Conservation (phyloP, 2,329 filamentous ascomycete species). For the Diaporthe citri region DNA sequence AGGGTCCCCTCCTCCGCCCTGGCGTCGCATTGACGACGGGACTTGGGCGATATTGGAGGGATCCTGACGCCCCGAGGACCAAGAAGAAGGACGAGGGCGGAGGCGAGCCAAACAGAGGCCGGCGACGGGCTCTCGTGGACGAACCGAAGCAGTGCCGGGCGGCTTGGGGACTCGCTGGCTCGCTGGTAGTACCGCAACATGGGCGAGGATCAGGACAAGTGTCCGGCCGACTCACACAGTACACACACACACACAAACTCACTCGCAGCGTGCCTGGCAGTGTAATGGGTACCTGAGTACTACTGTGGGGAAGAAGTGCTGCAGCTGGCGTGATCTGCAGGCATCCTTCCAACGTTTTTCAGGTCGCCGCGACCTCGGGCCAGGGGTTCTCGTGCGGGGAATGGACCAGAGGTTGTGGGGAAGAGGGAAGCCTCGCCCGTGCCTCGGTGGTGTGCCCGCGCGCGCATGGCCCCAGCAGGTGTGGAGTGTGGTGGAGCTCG, state of each 20-base stretch:
- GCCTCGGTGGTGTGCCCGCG: constrained; percentile 12
- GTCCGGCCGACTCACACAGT: constrained; percentile 7
- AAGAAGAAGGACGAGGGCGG: not conserved
- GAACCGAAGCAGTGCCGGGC: constrained; percentile 18
- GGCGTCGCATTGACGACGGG: constrained; percentile 22
- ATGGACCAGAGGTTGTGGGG: constrained; percentile 11
- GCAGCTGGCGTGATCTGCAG: constrained; percentile 16
- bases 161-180: not conserved
- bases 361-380: not conserved
- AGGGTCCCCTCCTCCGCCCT: constrained; percentile 12
- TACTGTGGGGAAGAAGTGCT: constrained; percentile 1
- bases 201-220: constrained; percentile 22
- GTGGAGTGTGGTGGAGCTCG: constrained; percentile 24
- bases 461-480: constrained; percentile 15
- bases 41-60: constrained; percentile 9
- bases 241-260: not conserved
- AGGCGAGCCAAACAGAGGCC: constrained; percentile 4
- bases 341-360: constrained; percentile 9
- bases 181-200: constrained; percentile 20
- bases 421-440: not conserved
- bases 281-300: constrained; percentile 2
- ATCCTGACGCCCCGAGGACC: constrained; percentile 16
- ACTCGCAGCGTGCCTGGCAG: not conserved
- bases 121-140: constrained; percentile 3
- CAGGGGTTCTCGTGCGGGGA: constrained; percentile 21